Conservation (phyloP, 2,329 filamentous ascomycete genomes). For the Epichloe bromicola region DNA sequence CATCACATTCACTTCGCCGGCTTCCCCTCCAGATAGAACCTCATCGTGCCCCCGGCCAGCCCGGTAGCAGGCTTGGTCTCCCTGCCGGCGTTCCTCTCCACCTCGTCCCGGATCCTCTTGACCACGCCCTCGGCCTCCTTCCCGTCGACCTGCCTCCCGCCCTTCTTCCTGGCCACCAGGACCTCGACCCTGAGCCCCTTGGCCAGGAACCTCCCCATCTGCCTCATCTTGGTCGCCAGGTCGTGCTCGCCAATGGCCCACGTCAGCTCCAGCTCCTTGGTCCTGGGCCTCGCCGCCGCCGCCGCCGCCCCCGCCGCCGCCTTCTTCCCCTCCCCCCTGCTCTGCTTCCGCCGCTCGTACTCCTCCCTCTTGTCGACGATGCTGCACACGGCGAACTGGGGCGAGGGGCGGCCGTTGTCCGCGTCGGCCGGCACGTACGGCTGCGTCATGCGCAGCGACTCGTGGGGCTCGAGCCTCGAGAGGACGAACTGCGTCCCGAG, state of each 20-base stretch:
- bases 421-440: slow-evolving; percentile 22
- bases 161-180: slow-evolving; percentile 52
- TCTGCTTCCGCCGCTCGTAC: slow-evolving; percentile 27
- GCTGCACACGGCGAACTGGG: slow-evolving; percentile 51
- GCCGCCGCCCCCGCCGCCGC: slow-evolving; percentile 25
- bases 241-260: slow-evolving; percentile 76
- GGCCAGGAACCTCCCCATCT: slow-evolving; percentile 53
- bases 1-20: not conserved
- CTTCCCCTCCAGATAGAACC: slow-evolving; percentile 28
- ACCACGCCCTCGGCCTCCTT: slow-evolving; percentile 51
- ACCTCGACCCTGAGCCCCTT: slow-evolving; percentile 70
- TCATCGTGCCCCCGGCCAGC: slow-evolving; percentile 27
- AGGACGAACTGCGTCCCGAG: slow-evolving; percentile 28
- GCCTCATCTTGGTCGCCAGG: slow-evolving; percentile 55
- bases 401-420: slow-evolving; percentile 9
- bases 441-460: slow-evolving; percentile 29
- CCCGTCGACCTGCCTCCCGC: slow-evolving; percentile 40
- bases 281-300: slow-evolving; percentile 27
- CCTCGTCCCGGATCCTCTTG: slow-evolving; percentile 20
- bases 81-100: slow-evolving; percentile 25
- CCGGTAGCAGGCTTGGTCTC: slow-evolving; percentile 34
- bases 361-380: slow-evolving; percentile 47
- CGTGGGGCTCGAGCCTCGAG: slow-evolving; percentile 18
- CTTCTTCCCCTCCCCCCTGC: slow-evolving; percentile 24
- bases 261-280: slow-evolving; percentile 77